Evolutionary conservation across 78 protist species (phyloP).

Genomic region (Blattamonas nauphoetae): DNA sequence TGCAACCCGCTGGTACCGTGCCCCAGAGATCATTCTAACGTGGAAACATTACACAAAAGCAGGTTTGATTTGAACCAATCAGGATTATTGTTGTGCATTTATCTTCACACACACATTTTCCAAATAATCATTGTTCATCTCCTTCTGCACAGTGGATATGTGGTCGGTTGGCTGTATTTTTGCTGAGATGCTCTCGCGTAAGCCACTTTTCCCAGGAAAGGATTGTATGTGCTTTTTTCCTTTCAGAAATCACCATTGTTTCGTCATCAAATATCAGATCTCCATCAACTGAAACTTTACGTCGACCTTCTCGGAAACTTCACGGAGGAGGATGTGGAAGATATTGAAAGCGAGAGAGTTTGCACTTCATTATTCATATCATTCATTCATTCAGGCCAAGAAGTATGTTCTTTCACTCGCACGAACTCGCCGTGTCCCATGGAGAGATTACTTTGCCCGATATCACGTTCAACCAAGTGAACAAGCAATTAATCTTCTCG

Average conservation of each 20-base stretch:
- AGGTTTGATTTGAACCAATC: neutral
- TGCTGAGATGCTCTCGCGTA: slow-evolving; percentile 52
- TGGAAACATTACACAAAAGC: slow-evolving; percentile 59
- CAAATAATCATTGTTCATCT: neutral
- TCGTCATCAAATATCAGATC: slow-evolving; percentile 1
- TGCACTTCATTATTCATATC: neutral
- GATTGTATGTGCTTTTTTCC: neutral
- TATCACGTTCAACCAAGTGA: neutral
- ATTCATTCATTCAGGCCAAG: neutral
- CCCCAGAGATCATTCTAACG: slow-evolving; percentile 78
- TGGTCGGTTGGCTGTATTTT: slow-evolving; percentile 75
- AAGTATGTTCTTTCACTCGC: slow-evolving; percentile 14
- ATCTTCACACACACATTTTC: neutral
- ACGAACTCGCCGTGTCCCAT: neutral
- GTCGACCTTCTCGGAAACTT: slow-evolving; percentile 66
- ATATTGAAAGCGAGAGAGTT: neutral
- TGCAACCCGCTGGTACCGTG: slow-evolving; percentile 90
- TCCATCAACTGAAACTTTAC: slow-evolving; percentile 61
- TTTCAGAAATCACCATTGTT: neutral
- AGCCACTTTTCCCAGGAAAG: slow-evolving; percentile 61
- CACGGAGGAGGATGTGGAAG: slow-evolving; percentile 52
- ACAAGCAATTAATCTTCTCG: slow-evolving; percentile 66
- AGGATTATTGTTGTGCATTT: slow-evolving; percentile 27
- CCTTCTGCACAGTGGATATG: slow-evolving; percentile 40
- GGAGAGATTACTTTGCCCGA: slow-evolving; percentile 13